Base-by-base conservation (phyloP, 257 asterid species). In the Fraxinus excelsior region DNA sequence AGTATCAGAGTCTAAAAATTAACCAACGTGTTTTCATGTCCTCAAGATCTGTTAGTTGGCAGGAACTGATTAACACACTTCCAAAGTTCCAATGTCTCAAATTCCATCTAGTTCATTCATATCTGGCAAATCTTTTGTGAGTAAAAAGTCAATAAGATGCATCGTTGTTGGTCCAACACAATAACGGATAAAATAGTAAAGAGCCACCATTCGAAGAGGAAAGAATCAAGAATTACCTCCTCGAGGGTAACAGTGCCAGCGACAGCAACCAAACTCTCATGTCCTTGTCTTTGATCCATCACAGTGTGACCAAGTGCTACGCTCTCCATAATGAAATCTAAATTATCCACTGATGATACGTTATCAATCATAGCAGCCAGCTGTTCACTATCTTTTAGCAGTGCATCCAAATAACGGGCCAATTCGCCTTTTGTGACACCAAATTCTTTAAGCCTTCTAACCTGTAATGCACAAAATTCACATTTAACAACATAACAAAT, bases 271-370 rank as follows among this genome's bases (percentile, higher is more conserved):
- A 96, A 86, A 83, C 97, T 87, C 87, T 93, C 98, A 66, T 96
- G 99, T 67, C 97, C 98, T 87, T 96, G 99, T 76, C 92, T 85
- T 82, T 93, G 99, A 86, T 96, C 99, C 99, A 93, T 96, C 76
- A 96, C 92, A 70, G 89, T 93, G 80, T 96, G 98, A 77, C 97
- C 92, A 53, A 96, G 97, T 74, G 98, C 98, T 86, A 91, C 99
- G 80, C 95, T 93, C 90, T 96, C 98, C 99, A 96, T 96, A 32
- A 91, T 80, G 82, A 96, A 93, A 84, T 96, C 98, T 78, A 96
- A 88, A 85, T 96, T 96, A 87, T 96, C 99, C 88, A 96, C 97
- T 7, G 99, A 96, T 75, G 99, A 86, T 74, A 96, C 92, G 68
- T 96, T 96, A 80, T 96, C 98, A 82, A 93, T 96, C 99, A 96